A percentile compares a stretch with the other conserved stretches of the same genome.
These are phyloP conservation scores for cucumber (Cucumis sativus) DNA, from an alignment of 306 rosid species.

Conservation along the genomic window Cucumber_9930_V3 NC_026657.2:32904001-32904500, in stretches of 20 bases:
- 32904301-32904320: neutral
- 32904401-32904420: neutral
- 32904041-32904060: neutral
- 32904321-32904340: neutral
- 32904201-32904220: neutral
- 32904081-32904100: neutral
- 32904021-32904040: neutral
- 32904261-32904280: too few relatives aligned
- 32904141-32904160: too few relatives aligned
- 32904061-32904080: neutral
- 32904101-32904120: too few relatives aligned
- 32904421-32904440: neutral
- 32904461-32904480: constrained; percentile 29
- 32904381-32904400: neutral
- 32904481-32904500: constrained; percentile 1
- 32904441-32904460: neutral
- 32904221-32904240: neutral
- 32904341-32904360: neutral
- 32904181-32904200: neutral
- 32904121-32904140: too few relatives aligned
- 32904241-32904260: too few relatives aligned
- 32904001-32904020: neutral
- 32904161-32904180: too few relatives aligned
- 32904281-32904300: too few relatives aligned
- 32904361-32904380: neutral